Evolutionary conservation across 140 eudicot species (phyloP), one percentile per base, ranked within the genome.

Genomic region (Bidens hawaiensis): DNA sequence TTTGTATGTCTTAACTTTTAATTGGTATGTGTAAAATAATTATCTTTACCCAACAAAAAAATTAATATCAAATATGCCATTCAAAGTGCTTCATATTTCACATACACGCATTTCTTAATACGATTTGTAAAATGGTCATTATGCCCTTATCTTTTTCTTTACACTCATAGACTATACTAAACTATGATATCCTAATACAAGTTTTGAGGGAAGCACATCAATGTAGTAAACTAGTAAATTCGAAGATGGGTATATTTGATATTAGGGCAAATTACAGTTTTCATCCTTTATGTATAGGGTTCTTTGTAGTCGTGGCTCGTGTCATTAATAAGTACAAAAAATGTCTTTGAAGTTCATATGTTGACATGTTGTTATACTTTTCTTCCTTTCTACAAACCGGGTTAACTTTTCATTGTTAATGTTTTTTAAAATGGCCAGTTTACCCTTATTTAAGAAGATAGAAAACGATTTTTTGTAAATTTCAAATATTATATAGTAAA

Each of bases 1-100:
- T 71, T 58, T 70, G 43, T 31, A 36, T 17, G 22, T 16, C 14
- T 36, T 58, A 55, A 53, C 55, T 40, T 21, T 60, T 38, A 60
- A 25, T 10, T 5, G 36, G 36, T 15, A n/a, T 14, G 26, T 53
- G 59, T 27, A 27, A 26, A n/a, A 54, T 54, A n/a, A 26, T 6
- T 26, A 54, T 25, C 3, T 7, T 24, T 54, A 11, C 26, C 28
- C n/a, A n/a, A n/a, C n/a, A n/a, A n/a, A n/a, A n/a, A n/a, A n/a
- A n/a, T n/a, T n/a, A n/a, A n/a, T n/a, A n/a, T n/a, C n/a, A n/a
- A n/a, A n/a, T n/a, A n/a, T n/a, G n/a, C 41, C 41, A 34, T 34
- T 34, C 11, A 34, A 34, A 2, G 10, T 34, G 10, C 41, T 34
- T 34, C 7, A 34, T 6, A 34, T 34, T 34, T 34, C 41, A 34